Evolutionary conservation across 371 early-diverging fungal species (phyloP).

Genomic region (Mortierella sp.): DNA sequence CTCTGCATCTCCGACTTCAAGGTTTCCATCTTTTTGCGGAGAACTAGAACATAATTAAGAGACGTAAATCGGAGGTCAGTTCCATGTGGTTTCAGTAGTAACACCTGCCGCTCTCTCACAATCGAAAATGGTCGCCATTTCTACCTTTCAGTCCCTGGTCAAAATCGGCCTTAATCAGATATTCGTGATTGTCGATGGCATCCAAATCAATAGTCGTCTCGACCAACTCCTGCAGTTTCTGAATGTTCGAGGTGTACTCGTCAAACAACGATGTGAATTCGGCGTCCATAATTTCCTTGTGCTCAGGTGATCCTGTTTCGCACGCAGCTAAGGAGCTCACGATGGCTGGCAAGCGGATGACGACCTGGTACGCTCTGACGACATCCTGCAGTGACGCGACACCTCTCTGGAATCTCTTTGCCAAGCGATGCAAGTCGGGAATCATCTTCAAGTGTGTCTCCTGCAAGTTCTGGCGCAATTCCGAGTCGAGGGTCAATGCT

Average conservation of each 20-base stretch:
- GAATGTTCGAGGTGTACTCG: slow-evolving; percentile 68
- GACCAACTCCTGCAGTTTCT: slow-evolving; percentile 80
- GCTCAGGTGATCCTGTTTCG: slow-evolving; percentile 58
- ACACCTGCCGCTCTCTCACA: not conserved
- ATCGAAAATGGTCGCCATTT: too few species aligned
- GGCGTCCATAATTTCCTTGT: slow-evolving; percentile 62
- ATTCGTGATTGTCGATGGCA: slow-evolving; percentile 90
- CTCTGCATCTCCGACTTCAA: slow-evolving; percentile 69
- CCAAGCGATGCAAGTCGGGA: slow-evolving; percentile 92
- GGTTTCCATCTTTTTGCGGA: slow-evolving; percentile 72
- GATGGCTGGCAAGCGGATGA: slow-evolving; percentile 81
- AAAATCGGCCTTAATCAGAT: slow-evolving; percentile 88
- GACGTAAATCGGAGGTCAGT: not conserved
- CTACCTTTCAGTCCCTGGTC: slow-evolving; percentile 83
- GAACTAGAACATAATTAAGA: slow-evolving; percentile 59
- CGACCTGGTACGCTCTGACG: slow-evolving; percentile 91
- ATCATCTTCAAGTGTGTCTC: slow-evolving; percentile 81
- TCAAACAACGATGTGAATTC: slow-evolving; percentile 61
- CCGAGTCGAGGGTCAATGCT: slow-evolving; percentile 77
- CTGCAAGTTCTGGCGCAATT: slow-evolving; percentile 80
- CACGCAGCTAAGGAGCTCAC: slow-evolving; percentile 67
- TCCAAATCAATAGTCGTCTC: slow-evolving; percentile 93
- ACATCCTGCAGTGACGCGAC: slow-evolving; percentile 92
- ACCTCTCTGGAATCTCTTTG: slow-evolving; percentile 86
- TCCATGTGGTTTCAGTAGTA: too few species aligned